phyloP scores from a whole-genome alignment of 768 basidiomycete species.

The Mycena albidolilacea region DNA sequence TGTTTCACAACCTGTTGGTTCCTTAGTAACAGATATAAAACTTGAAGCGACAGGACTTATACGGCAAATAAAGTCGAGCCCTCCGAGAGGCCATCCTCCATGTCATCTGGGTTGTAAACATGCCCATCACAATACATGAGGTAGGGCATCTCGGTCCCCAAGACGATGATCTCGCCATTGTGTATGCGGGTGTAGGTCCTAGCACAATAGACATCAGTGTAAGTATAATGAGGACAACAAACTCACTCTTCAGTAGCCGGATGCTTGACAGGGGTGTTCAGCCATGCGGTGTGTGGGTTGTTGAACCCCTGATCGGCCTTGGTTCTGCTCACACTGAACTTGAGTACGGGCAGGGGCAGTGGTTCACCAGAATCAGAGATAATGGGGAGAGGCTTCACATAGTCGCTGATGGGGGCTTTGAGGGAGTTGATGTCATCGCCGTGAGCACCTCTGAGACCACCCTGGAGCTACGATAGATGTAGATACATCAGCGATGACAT shows the following conservation, averaged over 20 bases:
- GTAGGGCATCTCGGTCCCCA: not conserved
- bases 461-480: not conserved
- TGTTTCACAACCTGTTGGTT: not conserved
- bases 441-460: not conserved
- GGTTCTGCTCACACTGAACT: not conserved
- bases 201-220: not conserved
- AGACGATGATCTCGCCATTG: not conserved
- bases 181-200: not conserved
- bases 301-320: not conserved
- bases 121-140: constrained; percentile 9
- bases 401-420: not conserved
- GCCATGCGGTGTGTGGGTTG: not conserved
- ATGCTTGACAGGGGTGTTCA: constrained; percentile 2
- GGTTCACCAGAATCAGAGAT: not conserved
- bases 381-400: not conserved
- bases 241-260: not conserved
- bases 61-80: not conserved
- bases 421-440: not conserved
- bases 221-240: not conserved
- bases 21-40: not conserved
- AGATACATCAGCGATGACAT: not conserved
- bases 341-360: not conserved
- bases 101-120: not conserved
- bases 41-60: not conserved
- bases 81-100: constrained; percentile 3